Evolutionary conservation across 257 asterid species (phyloP), one percentile per base, ranked within the genome.

Genomic region (Solanum tacnaense): DNA sequence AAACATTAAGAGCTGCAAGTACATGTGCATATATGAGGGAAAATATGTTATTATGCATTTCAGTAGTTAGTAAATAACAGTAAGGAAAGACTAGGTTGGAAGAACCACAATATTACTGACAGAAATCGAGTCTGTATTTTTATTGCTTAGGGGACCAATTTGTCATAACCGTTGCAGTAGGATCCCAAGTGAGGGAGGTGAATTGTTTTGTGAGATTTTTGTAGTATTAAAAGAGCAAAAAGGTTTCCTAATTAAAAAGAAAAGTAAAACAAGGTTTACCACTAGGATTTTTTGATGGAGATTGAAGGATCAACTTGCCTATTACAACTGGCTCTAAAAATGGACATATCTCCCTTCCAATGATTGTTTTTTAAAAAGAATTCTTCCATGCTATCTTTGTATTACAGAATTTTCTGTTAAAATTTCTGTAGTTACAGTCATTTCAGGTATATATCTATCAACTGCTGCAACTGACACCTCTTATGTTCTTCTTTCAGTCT

Each of bases 401-500:
- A 21, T 74, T 32, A 32, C 78, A 15, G 39, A 71, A 16, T 8
- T 68, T 18, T 71, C 78, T 70, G 39, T 70, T 3, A 31, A 31
- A 71, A 31, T 71, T 15, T 71, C 79, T 72, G 79, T 36, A 21
- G 6, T 44, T 74, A 74, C 52, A 35, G 18, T 20, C 31, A 35
- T 21, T 21, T 35, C 83, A 36, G 52, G 83, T 52, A 16, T 52
- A 46, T 46, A 46, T 46, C 58, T 46, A 52, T 52, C 62, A 52
- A 52, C 62, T 52, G 84, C 11, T 52, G 84, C 25, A 39, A 73
- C 72, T 72, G 83, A 71, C 86, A 85, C 88, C 35, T 87, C 70
- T 89, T 20, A 41, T 79, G 7, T 87, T 89, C 88, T 87, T 89
- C 88, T 91, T 93, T 87, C 95, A 96, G 98, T 90, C 88, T 46